Base-by-base conservation (phyloP, 202 grass and related monocot species). In the Schoenoplectus triqueter region DNA sequence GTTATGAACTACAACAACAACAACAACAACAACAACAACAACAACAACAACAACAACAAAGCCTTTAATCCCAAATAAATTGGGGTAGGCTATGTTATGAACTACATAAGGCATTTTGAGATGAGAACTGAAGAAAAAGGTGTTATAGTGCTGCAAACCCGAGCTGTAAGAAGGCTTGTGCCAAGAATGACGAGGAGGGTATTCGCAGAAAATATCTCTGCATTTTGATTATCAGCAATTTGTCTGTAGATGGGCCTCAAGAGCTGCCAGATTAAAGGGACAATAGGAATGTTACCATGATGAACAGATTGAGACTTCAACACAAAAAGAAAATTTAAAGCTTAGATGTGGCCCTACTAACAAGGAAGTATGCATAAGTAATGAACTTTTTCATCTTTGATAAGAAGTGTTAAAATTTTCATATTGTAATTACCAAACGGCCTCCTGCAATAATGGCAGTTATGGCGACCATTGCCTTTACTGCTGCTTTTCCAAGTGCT, bases 171-270 rank as follows among this genome's bases (percentile, higher is more conserved):
- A 86, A 99, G 96, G 90, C 96, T 99, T 66, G 96, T 99, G 69
- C 93, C 96, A 84, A 99, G 92, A 84, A 99, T 95, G 80, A 99
- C 96, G 84, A 99, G 96, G 80, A 99, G 96, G 49, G 96, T 99
- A 89, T 99, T 99, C 42, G 96, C 96, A 6, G 96, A 99, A 91
- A 99, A 99, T 84, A 99, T 99, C 84, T 99, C 96, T 10, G 96
- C 88, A 83, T 99, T 99, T 79, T 90, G 93, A 89, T 99, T 99
- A 89, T 99, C 96, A 76, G 96, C 93, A 87, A 99, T 99, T 91
- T 94, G 91, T 71, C 87, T 99, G 85, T 99, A 99, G 87, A 99
- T 99, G 78, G 96, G 96, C 31, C 96, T 89, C 91, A 99, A 90
- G 40, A 99, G 90, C 96, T 99, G 87, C 72, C 48, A 83, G 10